phyloP scores from a whole-genome alignment of 1,139 yeast genomes.

The Hansenula sp. region DNA sequence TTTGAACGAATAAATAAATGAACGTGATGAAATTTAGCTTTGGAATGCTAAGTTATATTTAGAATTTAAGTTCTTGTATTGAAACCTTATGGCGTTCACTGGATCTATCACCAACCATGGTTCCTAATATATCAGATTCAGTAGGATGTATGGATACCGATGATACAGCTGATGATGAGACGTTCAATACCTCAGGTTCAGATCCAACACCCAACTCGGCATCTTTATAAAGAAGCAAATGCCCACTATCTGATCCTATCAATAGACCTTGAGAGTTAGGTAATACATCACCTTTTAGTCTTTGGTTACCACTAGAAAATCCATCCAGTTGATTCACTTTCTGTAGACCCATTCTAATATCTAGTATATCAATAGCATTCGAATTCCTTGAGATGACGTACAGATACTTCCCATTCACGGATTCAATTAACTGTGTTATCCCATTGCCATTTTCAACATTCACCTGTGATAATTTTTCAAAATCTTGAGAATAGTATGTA shows the following conservation, averaged over 20 bases:
- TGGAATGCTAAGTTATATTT: background rate
- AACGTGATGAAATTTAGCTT: background rate
- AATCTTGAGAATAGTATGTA: conserved; percentile 6
- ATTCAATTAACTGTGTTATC: conserved; percentile 26
- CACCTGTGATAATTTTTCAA: background rate
- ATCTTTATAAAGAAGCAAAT: conserved; percentile 24
- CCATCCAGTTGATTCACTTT: conserved; percentile 14
- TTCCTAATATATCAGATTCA: conserved; percentile 16
- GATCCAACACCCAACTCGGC: conserved; percentile 23
- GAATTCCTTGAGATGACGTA: conserved; percentile 24
- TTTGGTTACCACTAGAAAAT: conserved; percentile 19
- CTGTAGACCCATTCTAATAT: conserved; percentile 26
- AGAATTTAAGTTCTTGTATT: conserved; percentile 1
- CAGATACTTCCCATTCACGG: conserved; percentile 24
- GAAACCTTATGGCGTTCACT: conserved; percentile 9
- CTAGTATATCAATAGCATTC: conserved; percentile 22
- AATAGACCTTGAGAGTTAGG: conserved; percentile 22
- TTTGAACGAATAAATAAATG: conserved; percentile 17
- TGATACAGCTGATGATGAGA: conserved; percentile 10
- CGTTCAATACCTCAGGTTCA: conserved; percentile 3
- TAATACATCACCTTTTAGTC: conserved; percentile 21
- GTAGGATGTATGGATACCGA: conserved; percentile 19
- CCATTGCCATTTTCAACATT: conserved; percentile 20
- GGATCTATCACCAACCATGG: conserved; percentile 22
- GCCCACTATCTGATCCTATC: conserved; percentile 25